Conservation (phyloP, 257 asterid genomes). For the Fraxinus excelsior region DNA sequence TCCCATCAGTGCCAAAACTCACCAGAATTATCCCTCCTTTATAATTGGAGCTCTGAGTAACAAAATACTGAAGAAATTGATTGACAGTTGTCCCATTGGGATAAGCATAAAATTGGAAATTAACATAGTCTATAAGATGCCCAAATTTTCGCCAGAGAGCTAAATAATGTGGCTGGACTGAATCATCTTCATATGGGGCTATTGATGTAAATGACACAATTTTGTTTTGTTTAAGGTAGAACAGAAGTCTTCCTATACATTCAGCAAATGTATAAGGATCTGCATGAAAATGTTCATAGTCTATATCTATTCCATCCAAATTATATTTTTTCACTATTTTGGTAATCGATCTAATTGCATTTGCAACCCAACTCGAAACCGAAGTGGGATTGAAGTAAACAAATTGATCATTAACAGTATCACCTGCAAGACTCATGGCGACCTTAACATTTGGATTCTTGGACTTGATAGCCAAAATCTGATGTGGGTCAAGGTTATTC, state of each 20-base stretch:
- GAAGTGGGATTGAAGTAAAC: conserved; percentile 55
- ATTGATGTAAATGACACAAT: conserved; percentile 59
- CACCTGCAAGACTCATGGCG: conserved; percentile 73
- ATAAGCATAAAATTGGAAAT: conserved; percentile 77
- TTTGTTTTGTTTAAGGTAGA: conserved; percentile 52
- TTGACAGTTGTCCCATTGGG: conserved; percentile 45
- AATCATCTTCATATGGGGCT: conserved; percentile 57
- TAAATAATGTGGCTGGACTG: conserved; percentile 53
- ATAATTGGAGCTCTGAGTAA: conserved; percentile 53
- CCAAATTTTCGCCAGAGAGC: conserved; percentile 66
- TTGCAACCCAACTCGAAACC: conserved; percentile 55
- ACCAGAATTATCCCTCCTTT: conserved; percentile 53
- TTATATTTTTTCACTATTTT: conserved; percentile 46
- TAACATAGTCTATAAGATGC: conserved; percentile 63
- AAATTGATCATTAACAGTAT: conserved; percentile 27
- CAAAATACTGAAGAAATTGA: conserved; percentile 62
- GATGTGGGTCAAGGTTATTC: conserved; percentile 53
- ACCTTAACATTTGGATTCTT: conserved; percentile 59
- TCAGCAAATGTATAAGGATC: conserved; percentile 73
- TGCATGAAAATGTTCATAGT: conserved; percentile 64
- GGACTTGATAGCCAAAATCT: conserved; percentile 54
- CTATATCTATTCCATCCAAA: conserved; percentile 74
- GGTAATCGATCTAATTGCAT: conserved; percentile 63
- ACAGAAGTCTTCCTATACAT: conserved; percentile 61
- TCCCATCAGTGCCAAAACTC: conserved; percentile 66